A percentile compares a stretch with the other conserved stretches of the same genome.
phyloP scores from a whole-genome alignment of 306 rosid genomes.

The Trichosanthes truncata region DNA sequence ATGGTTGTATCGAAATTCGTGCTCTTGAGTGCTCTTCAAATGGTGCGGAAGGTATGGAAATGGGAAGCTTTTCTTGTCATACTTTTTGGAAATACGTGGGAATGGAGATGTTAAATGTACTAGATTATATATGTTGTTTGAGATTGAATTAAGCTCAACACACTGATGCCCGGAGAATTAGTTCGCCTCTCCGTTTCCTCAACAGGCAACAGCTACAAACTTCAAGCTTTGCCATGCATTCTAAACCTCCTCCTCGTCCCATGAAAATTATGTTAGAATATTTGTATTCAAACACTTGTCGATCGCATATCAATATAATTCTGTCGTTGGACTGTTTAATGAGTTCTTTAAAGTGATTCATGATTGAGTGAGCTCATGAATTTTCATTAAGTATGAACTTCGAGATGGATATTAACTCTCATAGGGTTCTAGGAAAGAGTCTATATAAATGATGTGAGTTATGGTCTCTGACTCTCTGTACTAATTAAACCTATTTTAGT shows the following conservation, averaged over 20 bases:
- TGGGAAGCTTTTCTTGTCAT: neutral
- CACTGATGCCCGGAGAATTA: neutral
- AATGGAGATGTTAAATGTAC: neutral
- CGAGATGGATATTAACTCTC: neutral
- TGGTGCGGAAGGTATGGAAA: conserved; percentile 40
- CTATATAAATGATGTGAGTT: neutral
- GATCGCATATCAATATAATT: neutral
- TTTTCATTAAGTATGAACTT: neutral
- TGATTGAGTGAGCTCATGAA: neutral
- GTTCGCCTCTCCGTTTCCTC: neutral
- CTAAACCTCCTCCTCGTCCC: neutral
- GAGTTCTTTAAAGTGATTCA: neutral
- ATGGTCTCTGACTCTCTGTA: neutral
- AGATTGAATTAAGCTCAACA: neutral
- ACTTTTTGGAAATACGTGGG: neutral
- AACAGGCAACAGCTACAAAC: neutral
- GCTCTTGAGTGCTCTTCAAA: conserved; percentile 26
- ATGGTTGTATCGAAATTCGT: conserved; percentile 67
- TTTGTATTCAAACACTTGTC: neutral
- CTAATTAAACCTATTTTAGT: neutral
- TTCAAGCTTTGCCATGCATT: neutral
- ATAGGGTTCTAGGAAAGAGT: neutral
- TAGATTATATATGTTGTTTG: neutral
- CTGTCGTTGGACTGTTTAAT: neutral
- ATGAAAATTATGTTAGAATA: neutral